Base-by-base conservation (phyloP, 805 yeast genomes). In the Wickerhamiella spandovensis region DNA sequence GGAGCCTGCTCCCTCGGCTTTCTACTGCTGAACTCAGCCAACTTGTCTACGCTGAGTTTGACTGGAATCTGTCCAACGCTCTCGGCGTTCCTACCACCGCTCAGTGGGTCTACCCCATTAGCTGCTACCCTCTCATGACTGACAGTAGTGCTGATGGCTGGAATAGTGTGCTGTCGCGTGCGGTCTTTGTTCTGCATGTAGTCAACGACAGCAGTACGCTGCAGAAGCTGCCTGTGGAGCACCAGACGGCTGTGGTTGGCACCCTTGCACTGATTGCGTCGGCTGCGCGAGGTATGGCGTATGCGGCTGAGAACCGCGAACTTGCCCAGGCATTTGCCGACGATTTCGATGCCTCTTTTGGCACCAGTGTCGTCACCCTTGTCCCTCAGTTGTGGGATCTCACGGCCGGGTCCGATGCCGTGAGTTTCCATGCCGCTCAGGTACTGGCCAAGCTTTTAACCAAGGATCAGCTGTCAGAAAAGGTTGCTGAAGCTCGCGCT, bases 351-450 rank as follows among this genome's bases (percentile, higher is more conserved):
- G 20, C 20, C 5, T 35, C 13, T 20, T 35, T 35, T 4, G 39
- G 18, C 18, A 5, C 18, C 13, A 15, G 8, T 4, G 6, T 8
- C 7, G 5, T 35, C 7, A 28, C 39, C 6, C 20, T 35, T 15
- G 10, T 20, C 10, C 6, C 17, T 17, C 39, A 15, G 39, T n/a
- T 48, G 9, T 48, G 50, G 50, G 47, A 48, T 13, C 32, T 48
- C 9, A 37, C 47, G 5, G 42, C 9, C 10, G 37, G 47, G 1
- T 2, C 46, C 8, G 20, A 41, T 18, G 30, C 46, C 4, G 15
- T 43, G 1, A 56, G 57, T 2, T 56, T 48, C 32, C 56, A 53
- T 38, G 58, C 58, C 15, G 55, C 57, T 5, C 50, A 49, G 13
- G 42, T 51, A 5, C 21, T 54, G 2, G 42, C 43, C 22, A 4